Evolutionary conservation across 2,329 filamentous ascomycete genomes (phyloP).

Genomic region (Sclerotinia trifoliorum): DNA sequence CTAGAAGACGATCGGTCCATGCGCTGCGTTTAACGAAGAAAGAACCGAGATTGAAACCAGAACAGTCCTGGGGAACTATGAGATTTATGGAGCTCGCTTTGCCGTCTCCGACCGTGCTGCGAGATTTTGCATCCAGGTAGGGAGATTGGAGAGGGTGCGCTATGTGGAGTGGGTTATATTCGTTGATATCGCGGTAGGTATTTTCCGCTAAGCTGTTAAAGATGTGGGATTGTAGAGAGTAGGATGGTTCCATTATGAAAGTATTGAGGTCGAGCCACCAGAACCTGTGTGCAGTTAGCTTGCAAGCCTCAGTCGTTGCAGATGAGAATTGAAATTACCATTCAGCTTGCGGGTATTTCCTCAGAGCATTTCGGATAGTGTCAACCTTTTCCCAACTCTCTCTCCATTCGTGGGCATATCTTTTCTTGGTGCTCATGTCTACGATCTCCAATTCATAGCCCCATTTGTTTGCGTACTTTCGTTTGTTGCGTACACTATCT

Average conservation of each 20-base stretch:
- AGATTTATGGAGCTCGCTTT: constrained; percentile 78
- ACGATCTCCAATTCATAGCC: constrained; percentile 95
- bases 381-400: constrained; percentile 99
- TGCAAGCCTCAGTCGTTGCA: neutral
- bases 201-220: constrained; percentile 74
- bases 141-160: constrained; percentile 72
- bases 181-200: constrained; percentile 93
- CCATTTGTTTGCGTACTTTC: constrained; percentile 81
- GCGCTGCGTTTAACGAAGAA: constrained; percentile 85
- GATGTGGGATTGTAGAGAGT: constrained; percentile 85
- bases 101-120: constrained; percentile 74
- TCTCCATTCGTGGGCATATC: constrained; percentile 97
- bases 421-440: constrained; percentile 98
- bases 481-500: constrained; percentile 94
- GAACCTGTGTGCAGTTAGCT: constrained; percentile 63
- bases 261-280: constrained; percentile 99
- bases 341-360: constrained; percentile 92
- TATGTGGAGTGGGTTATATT: constrained; percentile 93
- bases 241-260: constrained; percentile 93
- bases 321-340: constrained; percentile 62
- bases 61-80: constrained; percentile 88
- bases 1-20: constrained; percentile 88
- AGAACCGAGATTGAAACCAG: constrained; percentile 92
- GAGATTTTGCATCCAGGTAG: constrained; percentile 74
- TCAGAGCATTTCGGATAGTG: constrained; percentile 80